Base-by-base conservation (phyloP, 108 stramenopile species). In the Heterococcus sp. region DNA sequence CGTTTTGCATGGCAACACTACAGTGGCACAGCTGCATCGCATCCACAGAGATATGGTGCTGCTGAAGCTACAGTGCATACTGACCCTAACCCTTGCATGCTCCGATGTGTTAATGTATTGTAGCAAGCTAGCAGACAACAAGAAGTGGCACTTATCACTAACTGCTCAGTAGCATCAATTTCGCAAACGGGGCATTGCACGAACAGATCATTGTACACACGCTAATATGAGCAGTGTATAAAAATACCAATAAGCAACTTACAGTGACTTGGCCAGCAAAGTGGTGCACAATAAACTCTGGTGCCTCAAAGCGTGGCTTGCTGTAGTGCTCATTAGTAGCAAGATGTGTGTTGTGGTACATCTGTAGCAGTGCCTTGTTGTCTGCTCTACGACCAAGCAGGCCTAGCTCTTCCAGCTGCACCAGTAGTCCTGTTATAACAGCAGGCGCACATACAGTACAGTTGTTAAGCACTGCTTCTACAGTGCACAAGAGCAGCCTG, bases 211-310 rank as follows among this genome's bases (percentile, higher is more conserved):
- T 29, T 1, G 27, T 36, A 73, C 39, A 31, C 0, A 0, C 28
- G 58, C 71, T 39, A 68, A 36, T 38, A 71, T 38, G 29, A 27
- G 32, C 8, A 31, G 46, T 2, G 21, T 34, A 29, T 2, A 72
- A 4, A 35, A 75, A 2, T 38, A 74, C 28, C 30, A 3, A 64
- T n/a, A 2, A 29, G 2, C 3, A 11, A 27, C 32, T 2, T 31
- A 11, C 75, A 3, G 74, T 82, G 64, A 84, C 83, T 35, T 40
- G 31, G 37, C 83, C 83, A 1, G 83, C 83, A 39, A 84, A 76
- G 89, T 99, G 98, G 87, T 97, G 96, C 40, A 95, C 95, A 87
- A 97, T 91, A 84, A 99, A 99, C 68, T 93, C 93, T 11, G 92
- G 92, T 32, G 82, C 88, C 85, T 99, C 75, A 65, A 76, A 99